A percentile compares a stretch with the other conserved stretches of the same genome.
Conservation (phyloP, 2,329 filamentous ascomycete genomes). For the Penicillium sp. region DNA sequence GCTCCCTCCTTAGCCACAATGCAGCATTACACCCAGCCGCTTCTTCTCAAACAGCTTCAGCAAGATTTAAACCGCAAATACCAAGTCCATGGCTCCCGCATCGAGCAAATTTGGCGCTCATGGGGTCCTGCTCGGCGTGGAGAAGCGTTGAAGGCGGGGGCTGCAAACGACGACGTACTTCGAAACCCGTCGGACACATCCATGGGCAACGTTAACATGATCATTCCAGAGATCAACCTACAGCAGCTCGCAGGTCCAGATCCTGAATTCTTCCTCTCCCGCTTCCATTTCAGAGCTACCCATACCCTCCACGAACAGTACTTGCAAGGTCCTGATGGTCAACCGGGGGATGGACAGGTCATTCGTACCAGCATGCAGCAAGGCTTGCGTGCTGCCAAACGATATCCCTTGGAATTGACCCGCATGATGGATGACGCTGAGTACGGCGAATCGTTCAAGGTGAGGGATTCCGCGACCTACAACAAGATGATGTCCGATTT, state of each 20-base stretch:
- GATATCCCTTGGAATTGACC: slow-evolving; percentile 40
- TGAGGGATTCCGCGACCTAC: slow-evolving; percentile 24
- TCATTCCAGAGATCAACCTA: slow-evolving; percentile 53
- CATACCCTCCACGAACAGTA: slow-evolving; percentile 43
- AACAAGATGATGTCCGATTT: slow-evolving; percentile 27
- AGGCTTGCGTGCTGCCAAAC: slow-evolving; percentile 36
- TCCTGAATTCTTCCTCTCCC: slow-evolving; percentile 45
- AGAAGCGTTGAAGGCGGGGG: background rate
- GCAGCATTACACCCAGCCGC: background rate
- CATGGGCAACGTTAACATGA: slow-evolving; percentile 45
- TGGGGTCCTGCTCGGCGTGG: background rate
- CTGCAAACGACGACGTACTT: slow-evolving; percentile 39
- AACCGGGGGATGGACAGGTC: slow-evolving; percentile 39
- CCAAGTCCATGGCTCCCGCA: background rate
- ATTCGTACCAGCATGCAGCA: slow-evolving; percentile 40
- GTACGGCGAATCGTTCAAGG: slow-evolving; percentile 46
- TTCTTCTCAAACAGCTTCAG: background rate
- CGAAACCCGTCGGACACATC: slow-evolving; percentile 41
- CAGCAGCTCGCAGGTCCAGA: slow-evolving; percentile 43
- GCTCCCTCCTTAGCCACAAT: background rate
- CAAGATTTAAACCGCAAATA: background rate
- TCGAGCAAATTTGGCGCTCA: background rate
- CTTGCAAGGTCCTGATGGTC: background rate
- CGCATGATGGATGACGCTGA: slow-evolving; percentile 40
- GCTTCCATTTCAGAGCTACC: slow-evolving; percentile 47